Base-by-base conservation (phyloP, 2,329 filamentous ascomycete genomes). In the Dactylellina haptotyla region DNA sequence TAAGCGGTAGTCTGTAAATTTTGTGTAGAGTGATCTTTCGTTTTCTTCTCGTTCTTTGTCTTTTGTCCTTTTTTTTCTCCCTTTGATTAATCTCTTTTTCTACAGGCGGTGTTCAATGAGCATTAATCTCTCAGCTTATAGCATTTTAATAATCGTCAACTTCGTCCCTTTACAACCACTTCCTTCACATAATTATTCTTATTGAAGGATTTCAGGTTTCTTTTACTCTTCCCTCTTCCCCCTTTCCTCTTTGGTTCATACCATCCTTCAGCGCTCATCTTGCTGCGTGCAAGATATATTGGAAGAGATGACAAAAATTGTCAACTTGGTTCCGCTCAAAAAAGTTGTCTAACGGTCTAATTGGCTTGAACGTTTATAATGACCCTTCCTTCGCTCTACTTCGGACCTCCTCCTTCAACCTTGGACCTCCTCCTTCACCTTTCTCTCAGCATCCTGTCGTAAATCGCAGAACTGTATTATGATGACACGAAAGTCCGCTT, bases 231-330 rank as follows among this genome's bases (percentile, higher is more conserved):
- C 50, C 48, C 34, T 53, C 51, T 50, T 79, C 79, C 79, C 80
- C 77, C 78, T 77, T 78, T 75, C 78, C 72, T 75, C 58, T 62
- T 71, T 75, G 77, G 58, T 53, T 65, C 71, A 76, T 75, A 57
- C 75, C 76, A 70, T 76, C 77, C 77, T 76, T 78, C 76, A 41
- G 37, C 37, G 9, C 37, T 41, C 37, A n/a, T n/a, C n/a, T n/a
- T n/a, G n/a, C 69, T 77, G 71, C 75, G 25, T 28, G 41, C 58
- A 69, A 57, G 48, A 62, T 32, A 50, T 25, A 48, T 69, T 59
- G 57, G 63, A 73, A 75, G 63, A 51, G 56, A 64, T 59, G 53
- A 70, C 58, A 61, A 65, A 66, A 59, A 48, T 63, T 46, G 53
- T 74, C 56, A 53, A 61, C 73, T 75, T 70, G 66, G 53, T 75